Base-by-base conservation (phyloP, 352 stramenopile species). In the Pythium coloratum region DNA sequence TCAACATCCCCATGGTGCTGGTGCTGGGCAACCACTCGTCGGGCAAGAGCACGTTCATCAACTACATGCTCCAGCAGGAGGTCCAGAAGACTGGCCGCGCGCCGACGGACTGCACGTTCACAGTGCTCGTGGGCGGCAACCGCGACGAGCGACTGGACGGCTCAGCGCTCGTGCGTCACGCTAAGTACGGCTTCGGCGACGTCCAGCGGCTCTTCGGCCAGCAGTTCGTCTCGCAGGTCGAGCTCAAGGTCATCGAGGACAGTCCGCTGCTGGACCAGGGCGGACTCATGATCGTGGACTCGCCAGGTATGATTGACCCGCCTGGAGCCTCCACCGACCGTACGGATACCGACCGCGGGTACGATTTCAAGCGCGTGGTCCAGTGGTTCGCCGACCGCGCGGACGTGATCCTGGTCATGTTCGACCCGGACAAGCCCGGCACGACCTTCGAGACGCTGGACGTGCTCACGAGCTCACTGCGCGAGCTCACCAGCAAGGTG, bases 381-480 rank as follows among this genome's bases (percentile, higher is more conserved):
- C 84, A 91, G 66, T 96, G 88, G 88, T 91, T 96, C 51, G 88
- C 88, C 0, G 86, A 96, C 67, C 80, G 88, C 13, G 84, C 88
- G 0, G 88, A 96, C 64, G 85, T 96, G 42, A 91, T 96, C 56
- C 72, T 96, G 50, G 84, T 96, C 72, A 96, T 96, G 88, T 96
- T 96, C 56, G 88, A 96, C 64, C 88, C 88, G 3, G 88, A 96
- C 71, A 96, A 96, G 57, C 88, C 88, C 0, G 88, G 88, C 46
- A 96, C 88, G 33, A 96, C 88, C 1, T 96, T 96, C 59, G 88
- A 96, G 72, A 94, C 88, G 56, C 82, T 96, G 34, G 84, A 96
- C 47, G 88, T 96, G 64, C 76, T 96, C 56, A 96, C 88, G 16
- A 85, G 77, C 16, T 92, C 83, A 14, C 72, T 96, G 20, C 67